Evolutionary conservation across 2,329 filamentous ascomycete species (phyloP).

Genomic region (Fusarium illudens): DNA sequence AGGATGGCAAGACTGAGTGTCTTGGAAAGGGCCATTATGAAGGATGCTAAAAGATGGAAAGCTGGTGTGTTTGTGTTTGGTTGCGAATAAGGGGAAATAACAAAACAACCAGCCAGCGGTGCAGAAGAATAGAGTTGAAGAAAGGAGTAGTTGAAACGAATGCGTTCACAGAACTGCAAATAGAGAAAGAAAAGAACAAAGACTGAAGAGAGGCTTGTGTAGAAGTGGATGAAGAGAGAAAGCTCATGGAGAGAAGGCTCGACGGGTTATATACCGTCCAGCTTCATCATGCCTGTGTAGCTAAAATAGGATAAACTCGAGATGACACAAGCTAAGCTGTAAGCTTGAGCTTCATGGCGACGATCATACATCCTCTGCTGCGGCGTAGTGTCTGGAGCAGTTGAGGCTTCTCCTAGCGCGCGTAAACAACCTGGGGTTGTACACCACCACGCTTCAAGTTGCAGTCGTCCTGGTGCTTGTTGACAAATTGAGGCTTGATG

Average conservation of each 20-base stretch:
- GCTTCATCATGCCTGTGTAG: constrained; percentile 8
- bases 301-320: constrained; percentile 30
- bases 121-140: constrained; percentile 24
- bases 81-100: constrained; percentile 2
- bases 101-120: constrained; percentile 36
- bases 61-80: constrained; percentile 7
- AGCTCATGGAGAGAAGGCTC: constrained; percentile 17
- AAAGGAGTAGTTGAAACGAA: constrained; percentile 40
- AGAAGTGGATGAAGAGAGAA: constrained; percentile 22
- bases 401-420: constrained; percentile 1
- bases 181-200: constrained; percentile 18
- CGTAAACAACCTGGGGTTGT: constrained; percentile 2
- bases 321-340: constrained; percentile 11
- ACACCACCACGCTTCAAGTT: not conserved
- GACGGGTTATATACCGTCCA: constrained; percentile 36
- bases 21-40: constrained; percentile 26
- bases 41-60: constrained; percentile 3
- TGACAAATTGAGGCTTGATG: constrained; percentile 1
- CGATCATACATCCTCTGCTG: constrained; percentile 32
- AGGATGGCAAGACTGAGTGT: constrained; percentile 27
- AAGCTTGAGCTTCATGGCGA: constrained; percentile 3
- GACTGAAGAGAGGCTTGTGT: constrained; percentile 23
- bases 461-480: not conserved
- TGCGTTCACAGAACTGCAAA: constrained; percentile 44
- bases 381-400: constrained; percentile 8